These are phyloP conservation scores for Cutaneotrichosporon arboriforme DNA, from an alignment of 1,284 basidiomycete genomes.

Conservation along the genomic window DNA sequence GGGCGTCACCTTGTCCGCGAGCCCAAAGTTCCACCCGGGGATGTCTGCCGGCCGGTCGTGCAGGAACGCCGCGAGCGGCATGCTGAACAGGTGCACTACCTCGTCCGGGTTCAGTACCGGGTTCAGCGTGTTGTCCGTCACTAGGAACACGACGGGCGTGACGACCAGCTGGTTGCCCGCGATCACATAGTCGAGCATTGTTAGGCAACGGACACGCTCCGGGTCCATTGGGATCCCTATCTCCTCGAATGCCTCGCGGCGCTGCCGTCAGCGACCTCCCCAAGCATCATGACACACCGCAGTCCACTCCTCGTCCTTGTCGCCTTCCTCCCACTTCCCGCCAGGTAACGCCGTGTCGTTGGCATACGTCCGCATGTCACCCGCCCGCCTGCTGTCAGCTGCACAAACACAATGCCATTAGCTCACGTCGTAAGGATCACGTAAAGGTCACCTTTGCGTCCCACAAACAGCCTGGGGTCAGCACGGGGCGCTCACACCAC, in stretches of 20 bases:
- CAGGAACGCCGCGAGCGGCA: conserved; percentile 70
- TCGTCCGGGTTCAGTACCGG: conserved; percentile 72
- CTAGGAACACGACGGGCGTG: conserved; percentile 74
- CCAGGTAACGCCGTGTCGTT: conserved; percentile 80
- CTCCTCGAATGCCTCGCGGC: conserved; percentile 72
- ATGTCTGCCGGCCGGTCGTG: conserved; percentile 59
- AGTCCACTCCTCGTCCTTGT: conserved; percentile 65
- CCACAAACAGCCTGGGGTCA: conserved; percentile 59
- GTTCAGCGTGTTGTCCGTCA: conserved; percentile 58
- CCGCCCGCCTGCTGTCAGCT: conserved; percentile 51
- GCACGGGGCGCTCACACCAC: neutral
- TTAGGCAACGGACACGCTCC: conserved; percentile 63
- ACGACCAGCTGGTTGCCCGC: conserved; percentile 67
- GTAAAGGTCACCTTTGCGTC: conserved; percentile 70
- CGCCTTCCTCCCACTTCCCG: conserved; percentile 66
- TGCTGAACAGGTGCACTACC: conserved; percentile 72
- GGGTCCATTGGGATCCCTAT: conserved; percentile 70
- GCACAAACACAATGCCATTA: neutral
- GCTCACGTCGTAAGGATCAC: conserved; percentile 56
- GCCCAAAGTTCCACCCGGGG: conserved; percentile 43
- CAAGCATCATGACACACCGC: conserved; percentile 56
- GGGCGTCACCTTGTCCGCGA: conserved; percentile 24
- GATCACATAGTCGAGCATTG: conserved; percentile 68
- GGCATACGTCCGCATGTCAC: conserved; percentile 65
- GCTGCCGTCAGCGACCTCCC: conserved; percentile 45